phyloP scores from a whole-genome alignment of 768 basidiomycete species.

The Mycena vulgaris region DNA sequence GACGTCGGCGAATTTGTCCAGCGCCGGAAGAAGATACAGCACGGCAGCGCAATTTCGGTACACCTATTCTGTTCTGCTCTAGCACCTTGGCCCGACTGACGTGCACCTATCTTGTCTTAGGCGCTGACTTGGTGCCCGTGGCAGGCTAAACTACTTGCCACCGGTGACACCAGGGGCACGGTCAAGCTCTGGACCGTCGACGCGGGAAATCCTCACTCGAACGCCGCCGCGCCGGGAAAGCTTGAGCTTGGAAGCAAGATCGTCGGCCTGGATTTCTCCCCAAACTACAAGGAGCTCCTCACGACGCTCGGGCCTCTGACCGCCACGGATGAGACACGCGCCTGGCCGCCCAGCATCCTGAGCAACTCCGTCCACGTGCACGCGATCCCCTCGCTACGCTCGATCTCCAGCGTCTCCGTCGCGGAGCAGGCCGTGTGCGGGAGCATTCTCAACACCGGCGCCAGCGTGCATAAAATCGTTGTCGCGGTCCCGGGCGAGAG shows the following conservation, averaged over 20 bases:
- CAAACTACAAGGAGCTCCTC: conserved; percentile 88
- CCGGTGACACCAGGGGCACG: conserved; percentile 73
- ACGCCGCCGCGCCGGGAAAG: conserved; percentile 61
- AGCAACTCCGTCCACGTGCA: conserved; percentile 64
- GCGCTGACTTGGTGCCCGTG: conserved; percentile 92
- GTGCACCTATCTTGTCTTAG: conserved; percentile 52
- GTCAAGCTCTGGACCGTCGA: conserved; percentile 71
- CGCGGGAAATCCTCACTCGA: conserved; percentile 58
- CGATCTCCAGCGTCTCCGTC: conserved; percentile 59
- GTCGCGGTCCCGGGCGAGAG: conserved; percentile 75
- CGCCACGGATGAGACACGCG: conserved; percentile 32
- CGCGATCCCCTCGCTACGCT: conserved; percentile 73
- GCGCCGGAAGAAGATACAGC: conserved; percentile 80
- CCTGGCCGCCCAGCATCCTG: conserved; percentile 38
- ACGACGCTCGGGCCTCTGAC: conserved; percentile 74
- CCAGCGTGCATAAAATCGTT: conserved; percentile 55
- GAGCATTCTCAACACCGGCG: conserved; percentile 67
- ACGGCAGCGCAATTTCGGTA: conserved; percentile 72
- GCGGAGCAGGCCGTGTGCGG: conserved; percentile 70
- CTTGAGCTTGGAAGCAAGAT: conserved; percentile 72
- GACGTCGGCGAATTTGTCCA: conserved; percentile 70
- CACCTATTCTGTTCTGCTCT: conserved; percentile 31
- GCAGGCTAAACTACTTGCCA: conserved; percentile 84
- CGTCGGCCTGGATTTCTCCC: conserved; percentile 81
- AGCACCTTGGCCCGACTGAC: not conserved